Evolutionary conservation across 495 filamentous ascomycete genomes (phyloP).

Genomic region (Aspergillus cristatus): DNA sequence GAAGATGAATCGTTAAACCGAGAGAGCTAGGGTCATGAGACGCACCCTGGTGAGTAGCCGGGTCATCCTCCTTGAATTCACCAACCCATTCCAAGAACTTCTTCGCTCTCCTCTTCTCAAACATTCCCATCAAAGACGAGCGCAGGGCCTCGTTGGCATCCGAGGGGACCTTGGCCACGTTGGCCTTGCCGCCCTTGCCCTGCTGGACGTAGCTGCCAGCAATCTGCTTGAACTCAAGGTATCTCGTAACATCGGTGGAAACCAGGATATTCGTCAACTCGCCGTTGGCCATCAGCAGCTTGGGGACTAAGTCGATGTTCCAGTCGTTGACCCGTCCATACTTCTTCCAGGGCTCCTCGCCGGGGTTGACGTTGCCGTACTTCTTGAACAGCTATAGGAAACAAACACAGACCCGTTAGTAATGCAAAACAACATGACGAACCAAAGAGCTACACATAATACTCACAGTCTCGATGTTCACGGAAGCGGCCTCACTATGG

Average conservation of each 20-base stretch:
- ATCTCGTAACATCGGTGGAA: slow-evolving; percentile 92
- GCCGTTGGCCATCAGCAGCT: slow-evolving; percentile 96
- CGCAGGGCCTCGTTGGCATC: slow-evolving; percentile 84
- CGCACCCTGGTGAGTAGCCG: slow-evolving; percentile 78
- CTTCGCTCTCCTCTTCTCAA: slow-evolving; percentile 95
- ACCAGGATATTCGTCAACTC: slow-evolving; percentile 97
- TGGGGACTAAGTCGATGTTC: slow-evolving; percentile 98
- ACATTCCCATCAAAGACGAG: slow-evolving; percentile 91
- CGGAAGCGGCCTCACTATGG: slow-evolving; percentile 82
- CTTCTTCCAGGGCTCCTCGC: slow-evolving; percentile 94
- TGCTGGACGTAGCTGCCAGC: slow-evolving; percentile 97
- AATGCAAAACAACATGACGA: slow-evolving; percentile 3
- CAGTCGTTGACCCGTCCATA: slow-evolving; percentile 95
- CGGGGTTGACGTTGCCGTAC: slow-evolving; percentile 70
- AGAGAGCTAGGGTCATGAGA: too few species aligned
- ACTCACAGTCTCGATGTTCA: slow-evolving; percentile 85
- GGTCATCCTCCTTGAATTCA: slow-evolving; percentile 74
- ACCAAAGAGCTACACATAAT: not conserved
- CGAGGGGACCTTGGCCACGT: slow-evolving; percentile 92
- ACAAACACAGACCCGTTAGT: slow-evolving; percentile 13
- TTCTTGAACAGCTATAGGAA: slow-evolving; percentile 76
- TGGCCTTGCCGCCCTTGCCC: slow-evolving; percentile 66
- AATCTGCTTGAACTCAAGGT: slow-evolving; percentile 98
- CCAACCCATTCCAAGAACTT: slow-evolving; percentile 97
- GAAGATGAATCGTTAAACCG: too few species aligned